Conservation (phyloP, 148 eudicot species). For the Cornus suecica region DNA sequence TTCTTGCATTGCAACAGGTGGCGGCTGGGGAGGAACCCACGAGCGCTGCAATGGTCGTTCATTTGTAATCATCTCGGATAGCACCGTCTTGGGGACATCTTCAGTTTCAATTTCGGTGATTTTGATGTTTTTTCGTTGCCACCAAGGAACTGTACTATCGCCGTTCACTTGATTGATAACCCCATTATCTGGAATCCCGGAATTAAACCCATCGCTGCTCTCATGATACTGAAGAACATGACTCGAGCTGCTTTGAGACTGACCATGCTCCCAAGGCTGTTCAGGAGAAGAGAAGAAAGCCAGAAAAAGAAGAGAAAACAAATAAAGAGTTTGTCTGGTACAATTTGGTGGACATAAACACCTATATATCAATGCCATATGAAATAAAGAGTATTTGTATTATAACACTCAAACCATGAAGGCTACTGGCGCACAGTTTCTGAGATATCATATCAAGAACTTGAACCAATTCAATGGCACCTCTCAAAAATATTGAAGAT, state of each 20-base stretch:
- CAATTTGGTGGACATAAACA: not conserved
- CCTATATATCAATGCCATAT: not conserved
- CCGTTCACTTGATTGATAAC: constrained; percentile 35
- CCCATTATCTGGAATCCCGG: constrained; percentile 37
- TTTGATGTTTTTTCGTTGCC: constrained; percentile 53
- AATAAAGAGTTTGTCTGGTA: not conserved
- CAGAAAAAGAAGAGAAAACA: not conserved
- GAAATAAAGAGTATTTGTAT: not conserved
- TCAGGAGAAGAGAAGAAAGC: not conserved
- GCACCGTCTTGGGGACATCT: constrained; percentile 27
- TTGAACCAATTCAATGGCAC: not conserved
- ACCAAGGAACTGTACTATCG: constrained; percentile 54
- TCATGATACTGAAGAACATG: constrained; percentile 29
- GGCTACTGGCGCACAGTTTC: not conserved
- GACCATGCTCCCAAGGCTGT: constrained; percentile 83
- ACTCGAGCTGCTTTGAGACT: constrained; percentile 32
- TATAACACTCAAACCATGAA: not conserved
- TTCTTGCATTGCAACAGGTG: constrained; percentile 30
- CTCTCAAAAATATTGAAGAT: not conserved
- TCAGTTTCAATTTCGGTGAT: constrained; percentile 54
- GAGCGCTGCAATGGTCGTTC: constrained; percentile 53
- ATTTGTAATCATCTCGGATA: constrained; percentile 14
- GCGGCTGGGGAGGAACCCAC: constrained; percentile 72
- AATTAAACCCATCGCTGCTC: constrained; percentile 24
- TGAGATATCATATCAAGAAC: not conserved